These are phyloP conservation scores for Geranomyces michiganensis DNA, from an alignment of 192 early-diverging fungal species.

Conservation along the genomic window DNA sequence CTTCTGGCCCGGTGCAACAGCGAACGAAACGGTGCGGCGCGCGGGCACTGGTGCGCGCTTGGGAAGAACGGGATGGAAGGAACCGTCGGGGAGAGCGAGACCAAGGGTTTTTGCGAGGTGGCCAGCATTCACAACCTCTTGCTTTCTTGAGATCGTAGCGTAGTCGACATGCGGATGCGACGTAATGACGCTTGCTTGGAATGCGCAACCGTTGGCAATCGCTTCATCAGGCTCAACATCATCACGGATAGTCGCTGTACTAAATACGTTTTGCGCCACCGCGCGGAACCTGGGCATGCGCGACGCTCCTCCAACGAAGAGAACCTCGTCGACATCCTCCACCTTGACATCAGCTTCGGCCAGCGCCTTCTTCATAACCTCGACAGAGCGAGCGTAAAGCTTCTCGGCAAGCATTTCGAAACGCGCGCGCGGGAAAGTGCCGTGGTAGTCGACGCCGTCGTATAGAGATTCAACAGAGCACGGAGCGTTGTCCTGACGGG, in stretches of 20 bases:
- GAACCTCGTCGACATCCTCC: slow-evolving; percentile 83
- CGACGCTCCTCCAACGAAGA: slow-evolving; percentile 86
- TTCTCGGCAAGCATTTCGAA: slow-evolving; percentile 88
- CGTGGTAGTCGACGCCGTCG: slow-evolving; percentile 90
- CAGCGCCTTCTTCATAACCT: slow-evolving; percentile 69
- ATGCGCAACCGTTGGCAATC: slow-evolving; percentile 85
- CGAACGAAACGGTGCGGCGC: slow-evolving; percentile 74
- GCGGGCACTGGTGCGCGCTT: slow-evolving; percentile 86
- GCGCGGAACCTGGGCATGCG: slow-evolving; percentile 86
- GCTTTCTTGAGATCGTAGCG: slow-evolving; percentile 52
- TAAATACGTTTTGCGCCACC: slow-evolving; percentile 74
- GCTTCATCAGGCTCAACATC: slow-evolving; percentile 95
- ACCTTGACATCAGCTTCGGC: slow-evolving; percentile 67
- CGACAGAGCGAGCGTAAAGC: slow-evolving; percentile 71
- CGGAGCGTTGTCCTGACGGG: slow-evolving; percentile 76
- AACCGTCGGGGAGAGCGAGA: slow-evolving; percentile 68
- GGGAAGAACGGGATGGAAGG: slow-evolving; percentile 79
- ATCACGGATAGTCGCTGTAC: slow-evolving; percentile 63
- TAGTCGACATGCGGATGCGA: slow-evolving; percentile 57
- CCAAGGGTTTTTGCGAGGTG: slow-evolving; percentile 78
- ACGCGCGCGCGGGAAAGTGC: slow-evolving; percentile 77
- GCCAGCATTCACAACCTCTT: slow-evolving; percentile 63
- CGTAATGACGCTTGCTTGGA: slow-evolving; percentile 76
- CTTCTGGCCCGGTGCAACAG: slow-evolving; percentile 63
- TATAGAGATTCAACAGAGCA: slow-evolving; percentile 92